Conservation (phyloP, 768 basidiomycete genomes). For the Kwoniella bestiolae region DNA sequence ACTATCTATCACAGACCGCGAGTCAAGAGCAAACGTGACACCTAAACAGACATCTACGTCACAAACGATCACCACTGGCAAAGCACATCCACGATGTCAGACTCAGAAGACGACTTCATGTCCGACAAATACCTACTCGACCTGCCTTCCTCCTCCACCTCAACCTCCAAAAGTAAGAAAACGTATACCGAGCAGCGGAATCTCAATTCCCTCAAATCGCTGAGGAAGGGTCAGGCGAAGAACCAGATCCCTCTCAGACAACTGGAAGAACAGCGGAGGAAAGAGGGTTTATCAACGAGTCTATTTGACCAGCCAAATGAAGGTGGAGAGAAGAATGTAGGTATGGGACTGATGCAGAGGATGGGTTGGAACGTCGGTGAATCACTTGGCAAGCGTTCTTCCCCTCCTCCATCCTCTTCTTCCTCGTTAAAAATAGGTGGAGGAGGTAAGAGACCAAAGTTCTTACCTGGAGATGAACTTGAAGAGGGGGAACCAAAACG, state of each 20-base stretch:
- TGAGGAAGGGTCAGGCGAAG: constrained; percentile 38
- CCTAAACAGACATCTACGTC: background rate
- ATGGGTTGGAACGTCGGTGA: constrained; percentile 58
- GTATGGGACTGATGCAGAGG: constrained; percentile 56
- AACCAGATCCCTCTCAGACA: constrained; percentile 33
- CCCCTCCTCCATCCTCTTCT: constrained; percentile 24
- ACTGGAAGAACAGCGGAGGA: constrained; percentile 47
- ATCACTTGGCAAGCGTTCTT: constrained; percentile 45
- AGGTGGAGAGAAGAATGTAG: constrained; percentile 15
- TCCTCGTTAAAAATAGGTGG: background rate
- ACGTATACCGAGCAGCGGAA: constrained; percentile 40
- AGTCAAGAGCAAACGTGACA: background rate
- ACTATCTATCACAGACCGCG: too few species aligned
- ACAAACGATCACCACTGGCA: too few species aligned
- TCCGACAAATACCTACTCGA: constrained; percentile 56
- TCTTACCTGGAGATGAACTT: constrained; percentile 10
- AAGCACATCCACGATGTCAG: constrained; percentile 39
- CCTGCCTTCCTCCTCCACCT: constrained; percentile 7
- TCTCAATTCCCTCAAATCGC: constrained; percentile 31
- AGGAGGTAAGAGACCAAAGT: background rate
- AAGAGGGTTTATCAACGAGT: constrained; percentile 44
- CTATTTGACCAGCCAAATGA: constrained; percentile 28
- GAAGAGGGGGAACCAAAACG: constrained; percentile 18
- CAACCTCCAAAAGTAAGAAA: background rate
- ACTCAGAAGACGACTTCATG: constrained; percentile 58